Base-by-base conservation (phyloP, 2,329 filamentous ascomycete species). In the Pseudodiploospora longispora region DNA sequence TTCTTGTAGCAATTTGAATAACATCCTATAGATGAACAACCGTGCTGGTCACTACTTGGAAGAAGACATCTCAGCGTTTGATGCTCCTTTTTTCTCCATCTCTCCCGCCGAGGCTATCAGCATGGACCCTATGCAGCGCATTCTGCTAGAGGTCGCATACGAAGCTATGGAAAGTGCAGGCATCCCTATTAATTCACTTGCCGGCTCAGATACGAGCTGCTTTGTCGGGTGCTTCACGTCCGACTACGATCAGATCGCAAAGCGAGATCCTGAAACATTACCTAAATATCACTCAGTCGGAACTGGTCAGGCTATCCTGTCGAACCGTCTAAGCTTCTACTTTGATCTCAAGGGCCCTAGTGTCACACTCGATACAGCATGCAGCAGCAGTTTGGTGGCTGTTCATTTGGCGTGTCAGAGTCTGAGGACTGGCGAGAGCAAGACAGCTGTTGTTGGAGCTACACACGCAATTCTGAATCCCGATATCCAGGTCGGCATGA, bases 381-480 rank as follows among this genome's bases (percentile, higher is more conserved):
- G 46, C 29, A 46, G 43, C 6, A 28, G 43, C 6, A 27, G 31
- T 3, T n/a, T 43, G 9, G 33, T 40, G 4, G 46, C 41, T 2
- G 34, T 46, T 6, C 43, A 48, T 28, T 36, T 42, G 2, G 46
- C 33, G 4, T 38, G 38, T 1, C 46, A 46, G 27, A 46, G 29
- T 6, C 30, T 46, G 10, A 30, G 38, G 6, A 38, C 27, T 6
- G 43, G 46, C 6, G 43, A 46, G 10, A 29, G 43, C 3, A 34
- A 42, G 9, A 39, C 42, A 29, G 37, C 46, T 3, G 19, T 48
- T 10, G 31, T 48, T 9, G 43, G 31, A 8, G 68, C 67, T 2
- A 66, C 64, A 42, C 66, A 72, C 47, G 55, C 72, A 40, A 69
- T 40, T 29, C 28, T 47, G 27, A 45, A 19, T 7, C 38, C 38